Conservation (phyloP, 73 alveolate species). For the Paramecium bursaria region DNA sequence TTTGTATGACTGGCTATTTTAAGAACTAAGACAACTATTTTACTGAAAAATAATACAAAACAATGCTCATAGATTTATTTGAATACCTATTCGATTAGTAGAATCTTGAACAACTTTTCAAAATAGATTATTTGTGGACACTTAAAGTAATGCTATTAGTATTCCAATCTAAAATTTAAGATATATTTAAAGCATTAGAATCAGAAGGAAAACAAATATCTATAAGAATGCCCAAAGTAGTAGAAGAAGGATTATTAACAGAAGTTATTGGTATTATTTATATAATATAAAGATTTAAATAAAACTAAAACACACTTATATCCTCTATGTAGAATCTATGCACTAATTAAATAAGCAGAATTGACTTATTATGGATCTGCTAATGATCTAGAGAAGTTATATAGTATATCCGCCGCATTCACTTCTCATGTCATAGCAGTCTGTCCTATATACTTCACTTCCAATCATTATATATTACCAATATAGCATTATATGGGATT, state of each 20-base stretch:
- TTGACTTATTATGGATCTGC: too few species aligned
- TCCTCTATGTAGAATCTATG: background rate
- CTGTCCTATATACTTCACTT: background rate
- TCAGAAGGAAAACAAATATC: constrained; percentile 26
- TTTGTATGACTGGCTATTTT: constrained; percentile 21
- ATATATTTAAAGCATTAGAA: background rate
- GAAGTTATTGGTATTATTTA: background rate
- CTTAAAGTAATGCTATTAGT: constrained; percentile 19
- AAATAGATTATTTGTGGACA: constrained; percentile 5
- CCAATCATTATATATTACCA: background rate
- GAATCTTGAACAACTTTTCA: background rate
- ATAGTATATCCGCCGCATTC: background rate
- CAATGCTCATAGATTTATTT: constrained; percentile 38
- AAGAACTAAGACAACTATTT: constrained; percentile 4
- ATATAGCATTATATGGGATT: background rate
- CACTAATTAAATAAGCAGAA: constrained; percentile 13
- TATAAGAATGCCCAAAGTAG: background rate
- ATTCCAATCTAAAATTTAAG: constrained; percentile 7
- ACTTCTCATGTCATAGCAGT: background rate
- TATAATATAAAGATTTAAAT: background rate
- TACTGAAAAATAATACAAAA: constrained; percentile 13
- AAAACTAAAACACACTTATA: background rate
- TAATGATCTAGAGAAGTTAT: background rate
- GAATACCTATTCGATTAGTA: constrained; percentile 25
- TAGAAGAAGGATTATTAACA: background rate